These are phyloP conservation scores for Epichloe scottii DNA, from an alignment of 2,329 filamentous ascomycete genomes.

Conservation along the genomic window DNA sequence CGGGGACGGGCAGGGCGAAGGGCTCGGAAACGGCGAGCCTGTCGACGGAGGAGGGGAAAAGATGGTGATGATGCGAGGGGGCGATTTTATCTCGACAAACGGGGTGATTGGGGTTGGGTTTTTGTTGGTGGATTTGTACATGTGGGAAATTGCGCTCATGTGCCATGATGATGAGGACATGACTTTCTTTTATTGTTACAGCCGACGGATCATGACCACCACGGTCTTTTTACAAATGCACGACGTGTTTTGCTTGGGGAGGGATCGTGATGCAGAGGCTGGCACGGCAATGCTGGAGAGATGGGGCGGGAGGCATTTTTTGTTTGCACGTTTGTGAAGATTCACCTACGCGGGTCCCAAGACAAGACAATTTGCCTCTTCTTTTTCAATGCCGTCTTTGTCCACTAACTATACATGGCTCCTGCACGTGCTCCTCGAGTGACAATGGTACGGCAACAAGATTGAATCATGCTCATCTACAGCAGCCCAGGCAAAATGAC, in stretches of 20 bases:
- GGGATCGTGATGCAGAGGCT: neutral
- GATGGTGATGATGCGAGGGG: conserved; percentile 1
- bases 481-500: conserved; percentile 69
- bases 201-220: neutral
- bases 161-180: neutral
- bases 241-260: neutral
- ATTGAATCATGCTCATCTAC: conserved; percentile 25
- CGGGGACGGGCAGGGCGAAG: conserved; percentile 20
- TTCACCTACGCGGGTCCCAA: neutral
- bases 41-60: conserved; percentile 19
- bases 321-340: neutral
- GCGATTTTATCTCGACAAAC: neutral
- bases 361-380: neutral
- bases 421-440: neutral
- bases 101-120: no score
- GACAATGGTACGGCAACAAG: neutral
- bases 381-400: neutral
- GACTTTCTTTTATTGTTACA: neutral
- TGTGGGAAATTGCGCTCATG: neutral
- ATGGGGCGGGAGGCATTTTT: neutral
- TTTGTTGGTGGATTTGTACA: no score
- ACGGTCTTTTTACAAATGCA: neutral
- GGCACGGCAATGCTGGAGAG: neutral
- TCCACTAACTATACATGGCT: no score
- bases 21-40: conserved; percentile 26